These are phyloP conservation scores for Barbarea vulgaris DNA, from an alignment of 345 rosid genomes.

Conservation along the genomic window DNA sequence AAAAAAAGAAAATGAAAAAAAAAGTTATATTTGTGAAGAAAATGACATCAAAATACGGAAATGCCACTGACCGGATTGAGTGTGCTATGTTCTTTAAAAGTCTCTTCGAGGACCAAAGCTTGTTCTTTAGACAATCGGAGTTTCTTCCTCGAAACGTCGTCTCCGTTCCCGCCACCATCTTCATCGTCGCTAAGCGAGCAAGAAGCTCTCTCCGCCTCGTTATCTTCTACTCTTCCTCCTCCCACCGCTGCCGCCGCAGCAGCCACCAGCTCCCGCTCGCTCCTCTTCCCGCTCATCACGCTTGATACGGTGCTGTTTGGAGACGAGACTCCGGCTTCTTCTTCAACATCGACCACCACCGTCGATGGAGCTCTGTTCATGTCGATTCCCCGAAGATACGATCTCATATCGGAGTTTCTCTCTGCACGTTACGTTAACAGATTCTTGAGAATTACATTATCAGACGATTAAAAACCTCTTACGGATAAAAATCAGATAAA, in stretches of 20 bases:
- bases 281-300: slow-evolving; percentile 68
- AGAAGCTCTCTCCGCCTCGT: slow-evolving; percentile 70
- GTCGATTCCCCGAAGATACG: slow-evolving; percentile 60
- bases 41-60: slow-evolving; percentile 9
- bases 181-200: slow-evolving; percentile 78
- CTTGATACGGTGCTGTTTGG: slow-evolving; percentile 91
- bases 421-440: slow-evolving; percentile 43
- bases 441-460: not conserved
- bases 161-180: slow-evolving; percentile 73
- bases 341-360: slow-evolving; percentile 59
- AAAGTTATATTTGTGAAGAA: not conserved
- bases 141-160: slow-evolving; percentile 78
- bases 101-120: slow-evolving; percentile 80
- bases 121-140: slow-evolving; percentile 81
- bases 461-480: not conserved
- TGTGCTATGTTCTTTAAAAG: slow-evolving; percentile 86
- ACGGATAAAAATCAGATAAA: not conserved
- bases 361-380: slow-evolving; percentile 55
- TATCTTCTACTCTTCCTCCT: slow-evolving; percentile 46
- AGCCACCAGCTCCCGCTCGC: slow-evolving; percentile 58
- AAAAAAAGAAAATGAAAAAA: too few relatives aligned
- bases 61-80: slow-evolving; percentile 85
- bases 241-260: not conserved
- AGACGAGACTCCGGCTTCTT: slow-evolving; percentile 69
- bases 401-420: slow-evolving; percentile 48